Base-by-base conservation (phyloP, 1,139 yeast species). In the Lodderomyces beijingensis region DNA sequence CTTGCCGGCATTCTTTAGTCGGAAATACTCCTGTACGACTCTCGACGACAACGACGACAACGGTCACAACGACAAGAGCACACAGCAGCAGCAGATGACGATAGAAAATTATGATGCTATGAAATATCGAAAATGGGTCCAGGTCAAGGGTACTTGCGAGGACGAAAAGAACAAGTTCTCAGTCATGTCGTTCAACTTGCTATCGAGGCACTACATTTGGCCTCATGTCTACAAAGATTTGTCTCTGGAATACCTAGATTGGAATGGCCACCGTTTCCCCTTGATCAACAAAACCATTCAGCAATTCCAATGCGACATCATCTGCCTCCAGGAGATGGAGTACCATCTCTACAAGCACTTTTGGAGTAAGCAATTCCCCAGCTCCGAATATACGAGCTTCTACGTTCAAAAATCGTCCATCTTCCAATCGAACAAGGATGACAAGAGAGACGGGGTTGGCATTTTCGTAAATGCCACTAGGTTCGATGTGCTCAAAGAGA, bases 251-350 rank as follows among this genome's bases (percentile, higher is more conserved):
- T 66, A 57, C 39, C 59, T 68, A 16, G 62, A 65, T 33, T 74
- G 81, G 80, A 16, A 36, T 5, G 28, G 28, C 2, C 65, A 70
- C 42, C 45, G 83, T 34, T 65, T 73, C 35, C 58, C 62, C 2
- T 50, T 74, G 26, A 46, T 76, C 25, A 67, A 69, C 38, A 44
- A 54, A 26, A 58, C 61, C 13, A 53, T 74, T 32, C 36, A 43
- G 3, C 66, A 60, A 30, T 51, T 76, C 25, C 46, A 61, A 25
- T 62, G 76, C 24, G 82, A 76, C 45, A 66, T 77, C 11, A 70
- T 77, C 74, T 77, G 81, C 44, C 65, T 76, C 42, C 82, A 77
- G 46, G 82, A 77, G 51, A 59, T 77, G 69, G 80, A 77, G 28
- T 55, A 57, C 21, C 54, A 55, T 16, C 59, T 71, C n/a, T 77